phyloP scores from a whole-genome alignment of 2,329 filamentous ascomycete genomes.

The Boeremia lycopersici region DNA sequence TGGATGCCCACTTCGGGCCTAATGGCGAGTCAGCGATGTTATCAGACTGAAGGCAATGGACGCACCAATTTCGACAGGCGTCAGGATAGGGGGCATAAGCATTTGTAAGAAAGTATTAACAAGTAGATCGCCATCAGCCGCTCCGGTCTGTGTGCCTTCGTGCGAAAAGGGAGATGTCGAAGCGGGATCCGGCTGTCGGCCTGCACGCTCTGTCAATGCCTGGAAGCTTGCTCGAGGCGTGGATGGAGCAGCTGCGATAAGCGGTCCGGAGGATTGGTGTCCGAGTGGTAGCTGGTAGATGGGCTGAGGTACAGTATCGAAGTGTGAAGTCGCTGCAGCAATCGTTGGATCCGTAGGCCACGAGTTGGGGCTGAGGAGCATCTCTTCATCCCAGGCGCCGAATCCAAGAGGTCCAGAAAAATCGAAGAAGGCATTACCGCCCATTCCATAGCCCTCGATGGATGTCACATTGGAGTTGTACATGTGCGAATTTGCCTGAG shows the following conservation, averaged over 20 bases:
- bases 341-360: conserved; percentile 35
- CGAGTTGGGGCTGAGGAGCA: conserved; percentile 40
- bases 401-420: conserved; percentile 36
- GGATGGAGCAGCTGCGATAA: conserved; percentile 10
- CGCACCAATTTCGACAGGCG: conserved; percentile 58
- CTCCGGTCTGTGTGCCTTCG: conserved; percentile 27
- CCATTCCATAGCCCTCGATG: conserved; percentile 28
- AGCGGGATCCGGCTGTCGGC: conserved; percentile 23
- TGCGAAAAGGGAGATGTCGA: conserved; percentile 40
- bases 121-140: conserved; percentile 46
- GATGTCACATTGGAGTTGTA: conserved; percentile 20
- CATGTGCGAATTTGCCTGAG: conserved; percentile 17
- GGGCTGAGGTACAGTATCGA: conserved; percentile 28
- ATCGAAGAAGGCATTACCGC: conserved; percentile 31
- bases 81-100: conserved; percentile 59
- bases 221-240: conserved; percentile 19
- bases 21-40: neutral
- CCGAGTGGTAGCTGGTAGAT: conserved; percentile 26
- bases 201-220: conserved; percentile 22
- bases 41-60: neutral
- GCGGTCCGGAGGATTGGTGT: conserved; percentile 23
- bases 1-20: conserved; percentile 57
- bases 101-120: conserved; percentile 58
- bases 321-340: conserved; percentile 9
- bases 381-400: conserved; percentile 39